Evolutionary conservation across 495 filamentous ascomycete species (phyloP).

Genomic region (Xylaria nigripes): DNA sequence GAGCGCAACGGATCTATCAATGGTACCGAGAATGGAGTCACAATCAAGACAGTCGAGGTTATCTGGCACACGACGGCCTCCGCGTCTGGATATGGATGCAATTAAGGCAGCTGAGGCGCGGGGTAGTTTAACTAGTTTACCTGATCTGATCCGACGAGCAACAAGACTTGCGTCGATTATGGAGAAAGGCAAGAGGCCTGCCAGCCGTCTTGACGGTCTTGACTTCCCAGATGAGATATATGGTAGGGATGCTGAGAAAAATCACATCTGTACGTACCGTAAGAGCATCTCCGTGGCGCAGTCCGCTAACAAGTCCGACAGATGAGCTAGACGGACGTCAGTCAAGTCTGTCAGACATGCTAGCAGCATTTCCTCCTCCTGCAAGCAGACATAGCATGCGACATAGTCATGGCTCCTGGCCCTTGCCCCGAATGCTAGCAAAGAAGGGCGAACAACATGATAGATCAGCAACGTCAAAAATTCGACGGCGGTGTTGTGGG

Average conservation of each 20-base stretch:
- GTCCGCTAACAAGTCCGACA: constrained; percentile 31
- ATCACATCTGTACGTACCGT: constrained; percentile 28
- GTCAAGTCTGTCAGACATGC: constrained; percentile 74
- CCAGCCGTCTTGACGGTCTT: constrained; percentile 55
- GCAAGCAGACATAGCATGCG: constrained; percentile 44
- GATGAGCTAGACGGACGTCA: constrained; percentile 38
- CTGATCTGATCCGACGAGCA: constrained; percentile 82
- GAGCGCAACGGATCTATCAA: constrained; percentile 33
- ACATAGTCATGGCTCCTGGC: constrained; percentile 35
- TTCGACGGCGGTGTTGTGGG: constrained; percentile 54
- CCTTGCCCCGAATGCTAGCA: constrained; percentile 26
- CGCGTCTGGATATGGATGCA: constrained; percentile 69
- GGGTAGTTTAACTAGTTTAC: constrained; percentile 82
- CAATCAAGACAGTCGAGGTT: constrained; percentile 36
- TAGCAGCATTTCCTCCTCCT: constrained; percentile 86
- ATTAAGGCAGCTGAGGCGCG: constrained; percentile 70
- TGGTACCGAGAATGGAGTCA: constrained; percentile 21
- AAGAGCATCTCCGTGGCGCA: background rate
- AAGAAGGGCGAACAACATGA: constrained; percentile 9
- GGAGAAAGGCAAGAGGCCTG: constrained; percentile 72
- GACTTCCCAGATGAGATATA: constrained; percentile 34
- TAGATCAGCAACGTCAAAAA: constrained; percentile 14
- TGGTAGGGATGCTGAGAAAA: constrained; percentile 30
- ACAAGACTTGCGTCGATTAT: constrained; percentile 81
- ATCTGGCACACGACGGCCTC: constrained; percentile 55